Evolutionary conservation across 1,284 basidiomycete genomes (phyloP).

Genomic region (Macrocystidia cucumis): DNA sequence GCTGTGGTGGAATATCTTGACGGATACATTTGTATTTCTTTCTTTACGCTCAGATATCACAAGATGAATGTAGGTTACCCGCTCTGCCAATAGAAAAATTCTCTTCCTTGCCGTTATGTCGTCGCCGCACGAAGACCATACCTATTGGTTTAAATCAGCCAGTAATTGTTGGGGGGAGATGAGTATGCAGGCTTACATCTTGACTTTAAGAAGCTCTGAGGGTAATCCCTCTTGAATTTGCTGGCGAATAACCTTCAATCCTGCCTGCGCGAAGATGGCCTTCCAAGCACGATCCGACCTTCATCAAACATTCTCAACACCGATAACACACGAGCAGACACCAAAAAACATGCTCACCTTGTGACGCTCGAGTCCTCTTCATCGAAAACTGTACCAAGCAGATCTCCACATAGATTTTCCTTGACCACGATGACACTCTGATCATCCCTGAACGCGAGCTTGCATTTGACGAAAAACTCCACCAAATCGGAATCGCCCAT

Average conservation of each 20-base stretch:
- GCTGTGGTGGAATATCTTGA: slow-evolving; percentile 1
- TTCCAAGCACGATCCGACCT: slow-evolving; percentile 86
- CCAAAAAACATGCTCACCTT: slow-evolving; percentile 34
- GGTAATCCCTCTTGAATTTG: slow-evolving; percentile 77
- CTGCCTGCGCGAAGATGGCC: slow-evolving; percentile 61
- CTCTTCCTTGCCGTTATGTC: no score
- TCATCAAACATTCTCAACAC: neutral
- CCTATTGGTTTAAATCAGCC: slow-evolving; percentile 26
- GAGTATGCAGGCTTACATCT: slow-evolving; percentile 71
- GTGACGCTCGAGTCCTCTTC: slow-evolving; percentile 86
- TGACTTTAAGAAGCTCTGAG: slow-evolving; percentile 72
- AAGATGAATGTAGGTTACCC: no score
- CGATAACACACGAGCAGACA: neutral
- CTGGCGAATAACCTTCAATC: slow-evolving; percentile 60
- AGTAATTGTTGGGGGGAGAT: neutral
- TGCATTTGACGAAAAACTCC: slow-evolving; percentile 61
- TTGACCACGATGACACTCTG: slow-evolving; percentile 77
- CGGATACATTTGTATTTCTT: slow-evolving; percentile 12
- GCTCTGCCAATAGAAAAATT: no score
- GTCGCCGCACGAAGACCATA: slow-evolving; percentile 46
- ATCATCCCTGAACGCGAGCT: slow-evolving; percentile 44
- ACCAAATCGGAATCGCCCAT: slow-evolving; percentile 74
- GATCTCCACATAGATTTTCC: slow-evolving; percentile 79
- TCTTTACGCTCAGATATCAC: slow-evolving; percentile 2
- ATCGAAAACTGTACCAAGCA: slow-evolving; percentile 64